Evolutionary conservation across 495 filamentous ascomycete genomes (phyloP), one percentile per base, ranked within the genome.

Genomic region (Aspergillus biplanus): DNA sequence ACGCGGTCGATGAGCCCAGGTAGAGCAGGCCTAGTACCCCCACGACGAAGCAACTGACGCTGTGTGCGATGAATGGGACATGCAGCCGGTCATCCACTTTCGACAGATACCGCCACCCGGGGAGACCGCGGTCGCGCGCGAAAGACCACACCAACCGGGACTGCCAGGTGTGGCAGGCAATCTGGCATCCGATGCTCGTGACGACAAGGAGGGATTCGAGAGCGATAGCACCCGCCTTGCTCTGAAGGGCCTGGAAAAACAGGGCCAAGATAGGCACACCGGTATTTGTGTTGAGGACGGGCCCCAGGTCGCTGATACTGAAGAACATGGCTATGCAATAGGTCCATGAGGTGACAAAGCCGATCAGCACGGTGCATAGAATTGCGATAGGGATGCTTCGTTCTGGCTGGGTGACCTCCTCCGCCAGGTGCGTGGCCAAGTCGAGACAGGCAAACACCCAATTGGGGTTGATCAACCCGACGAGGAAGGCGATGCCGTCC

Each of bases 1-100:
- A 85, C 0, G 74, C 73, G 0, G 69, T 72, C 13, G 62, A 65
- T 1, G 79, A 82, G 6, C 79, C 84, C 13, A 85, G 70, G 62
- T 84, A 86, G 7, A 86, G 61, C 21, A 79, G 69, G 2, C 84
- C 84, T 0, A 87, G 60, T 6, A 80, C 55, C 0, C 71, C 78
- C 0, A 84, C 83, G 42, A 83, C 70, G 16, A 76, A 49, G 58
- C 74, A 83, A 58, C 71, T 78, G 44, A 79, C 70, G 37, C 65
- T 65, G 64, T 85, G 82, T 0, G 85, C 85, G 12, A 75, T 66
- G 8, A 67, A 59, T 6, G 73, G 73, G 18, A 71, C 64, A 9
- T 65, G 65, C 27, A 74, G 56, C 0, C 47, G 52, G 0, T 64
- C 57, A 42, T 69, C 53, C 13, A 71, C 54, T n/a, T 49, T 46